Percentiles rank a stretch among this genome's conserved stretches.
These are phyloP conservation scores for Lachnellula subtilissima DNA, from an alignment of 2,329 filamentous ascomycete species.

Conservation along the genomic window DNA sequence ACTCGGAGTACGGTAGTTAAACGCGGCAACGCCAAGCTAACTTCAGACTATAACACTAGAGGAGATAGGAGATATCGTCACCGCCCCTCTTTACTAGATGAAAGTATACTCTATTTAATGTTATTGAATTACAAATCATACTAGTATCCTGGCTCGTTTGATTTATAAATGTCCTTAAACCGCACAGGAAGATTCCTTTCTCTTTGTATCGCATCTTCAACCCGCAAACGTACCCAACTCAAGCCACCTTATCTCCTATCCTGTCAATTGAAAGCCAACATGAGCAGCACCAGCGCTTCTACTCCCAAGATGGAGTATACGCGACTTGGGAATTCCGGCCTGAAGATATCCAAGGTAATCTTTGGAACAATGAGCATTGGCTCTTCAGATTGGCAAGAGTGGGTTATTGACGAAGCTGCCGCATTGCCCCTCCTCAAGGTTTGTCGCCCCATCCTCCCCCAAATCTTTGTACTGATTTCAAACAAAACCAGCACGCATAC, in stretches of 20 bases:
- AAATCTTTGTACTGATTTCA: background rate
- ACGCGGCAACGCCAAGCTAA: no score
- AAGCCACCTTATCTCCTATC: background rate
- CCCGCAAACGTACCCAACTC: background rate
- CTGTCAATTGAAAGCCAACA: background rate
- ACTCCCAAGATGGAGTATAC: constrained; percentile 11
- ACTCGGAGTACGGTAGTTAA: no score
- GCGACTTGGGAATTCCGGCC: constrained; percentile 41
- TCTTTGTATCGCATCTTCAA: background rate
- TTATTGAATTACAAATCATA: background rate
- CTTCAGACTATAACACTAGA: no score
- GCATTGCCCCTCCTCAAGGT: constrained; percentile 46
- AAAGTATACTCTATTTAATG: background rate
- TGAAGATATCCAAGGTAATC: constrained; percentile 48
- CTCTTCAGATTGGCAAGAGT: constrained; percentile 39
- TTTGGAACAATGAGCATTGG: constrained; percentile 49
- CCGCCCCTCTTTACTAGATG: no score
- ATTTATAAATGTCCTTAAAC: background rate
- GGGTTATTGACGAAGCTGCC: constrained; percentile 42
- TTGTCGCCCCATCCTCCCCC: constrained; percentile 9
- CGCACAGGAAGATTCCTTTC: background rate
- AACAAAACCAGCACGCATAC: constrained; percentile 38
- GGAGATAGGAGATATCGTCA: no score
- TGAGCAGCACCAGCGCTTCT: background rate
- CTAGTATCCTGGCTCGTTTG: background rate